Conservation (phyloP, 306 rosid species). For the Hippophae gyantsensis region DNA sequence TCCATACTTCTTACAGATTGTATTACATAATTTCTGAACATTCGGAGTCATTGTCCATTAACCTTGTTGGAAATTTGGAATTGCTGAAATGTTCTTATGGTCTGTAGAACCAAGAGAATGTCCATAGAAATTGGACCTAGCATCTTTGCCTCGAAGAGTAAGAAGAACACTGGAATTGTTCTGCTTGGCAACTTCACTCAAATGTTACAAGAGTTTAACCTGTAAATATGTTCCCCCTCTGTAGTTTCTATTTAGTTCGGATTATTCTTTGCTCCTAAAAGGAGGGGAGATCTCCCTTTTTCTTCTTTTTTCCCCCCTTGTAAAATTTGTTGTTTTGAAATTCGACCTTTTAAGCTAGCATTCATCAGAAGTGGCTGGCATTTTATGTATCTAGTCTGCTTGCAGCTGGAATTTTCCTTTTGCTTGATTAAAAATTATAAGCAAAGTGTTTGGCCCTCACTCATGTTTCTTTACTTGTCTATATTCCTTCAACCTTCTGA, state of each 20-base stretch:
- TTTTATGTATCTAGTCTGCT: no score
- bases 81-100: background rate
- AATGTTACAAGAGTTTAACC: conserved; percentile 4
- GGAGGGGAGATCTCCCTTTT: background rate
- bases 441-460: no score
- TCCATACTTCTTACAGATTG: background rate
- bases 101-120: conserved; percentile 75
- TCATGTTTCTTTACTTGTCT: no score
- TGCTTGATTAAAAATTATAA: no score
- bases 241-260: background rate
- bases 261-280: no score
- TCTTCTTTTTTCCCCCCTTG: background rate
- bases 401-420: no score
- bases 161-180: conserved; percentile 23
- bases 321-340: background rate
- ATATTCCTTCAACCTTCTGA: no score
- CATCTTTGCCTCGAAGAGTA: conserved; percentile 63
- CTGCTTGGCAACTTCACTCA: conserved; percentile 14
- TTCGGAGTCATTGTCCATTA: background rate
- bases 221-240: conserved; percentile 1
- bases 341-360: no score
- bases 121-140: conserved; percentile 79
- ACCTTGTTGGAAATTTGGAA: background rate
- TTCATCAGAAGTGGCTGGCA: no score
- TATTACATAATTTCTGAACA: background rate